These are phyloP conservation scores for Teratosphaeriaceae sp. DNA, from an alignment of 2,329 filamentous ascomycete genomes.

Conservation along the genomic window DNA sequence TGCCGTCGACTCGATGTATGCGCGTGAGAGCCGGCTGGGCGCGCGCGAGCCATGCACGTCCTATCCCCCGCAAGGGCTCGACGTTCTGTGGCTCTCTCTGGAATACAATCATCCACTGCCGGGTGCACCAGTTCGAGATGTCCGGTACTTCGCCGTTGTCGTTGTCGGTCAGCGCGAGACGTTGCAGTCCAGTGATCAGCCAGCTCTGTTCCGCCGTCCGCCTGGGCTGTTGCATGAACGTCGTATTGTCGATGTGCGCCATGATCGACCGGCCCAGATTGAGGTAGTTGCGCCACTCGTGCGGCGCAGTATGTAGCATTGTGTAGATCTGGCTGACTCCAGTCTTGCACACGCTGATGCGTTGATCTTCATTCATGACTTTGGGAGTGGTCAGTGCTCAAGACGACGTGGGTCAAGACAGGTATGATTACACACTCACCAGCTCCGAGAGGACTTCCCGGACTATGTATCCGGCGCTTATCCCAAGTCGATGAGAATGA, in stretches of 20 bases:
- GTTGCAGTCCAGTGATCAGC: constrained; percentile 42
- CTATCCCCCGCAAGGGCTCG: constrained; percentile 41
- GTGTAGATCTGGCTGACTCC: constrained; percentile 28
- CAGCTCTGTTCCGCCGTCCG: constrained; percentile 34
- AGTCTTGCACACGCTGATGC: constrained; percentile 24
- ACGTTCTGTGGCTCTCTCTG: constrained; percentile 39
- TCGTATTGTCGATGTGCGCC: constrained; percentile 32
- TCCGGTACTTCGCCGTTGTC: constrained; percentile 41
- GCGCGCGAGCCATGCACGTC: constrained; percentile 45
- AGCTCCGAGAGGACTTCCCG: no score
- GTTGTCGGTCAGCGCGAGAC: constrained; percentile 43
- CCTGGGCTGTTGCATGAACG: constrained; percentile 31
- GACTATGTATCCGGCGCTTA: no score
- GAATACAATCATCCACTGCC: constrained; percentile 41
- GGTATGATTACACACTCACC: no score
- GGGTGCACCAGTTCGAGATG: constrained; percentile 45
- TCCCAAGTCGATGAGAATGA: no score
- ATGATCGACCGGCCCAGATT: constrained; percentile 34
- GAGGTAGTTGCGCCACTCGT: constrained; percentile 20
- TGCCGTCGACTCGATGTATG: constrained; percentile 41
- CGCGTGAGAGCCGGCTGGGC: constrained; percentile 44
- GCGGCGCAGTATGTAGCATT: constrained; percentile 28
- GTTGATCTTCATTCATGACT: constrained; percentile 24
- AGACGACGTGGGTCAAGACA: no score
- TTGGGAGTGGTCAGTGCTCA: not conserved